Conservation (phyloP, 768 basidiomycete genomes). For the Leccinum arenicola region DNA sequence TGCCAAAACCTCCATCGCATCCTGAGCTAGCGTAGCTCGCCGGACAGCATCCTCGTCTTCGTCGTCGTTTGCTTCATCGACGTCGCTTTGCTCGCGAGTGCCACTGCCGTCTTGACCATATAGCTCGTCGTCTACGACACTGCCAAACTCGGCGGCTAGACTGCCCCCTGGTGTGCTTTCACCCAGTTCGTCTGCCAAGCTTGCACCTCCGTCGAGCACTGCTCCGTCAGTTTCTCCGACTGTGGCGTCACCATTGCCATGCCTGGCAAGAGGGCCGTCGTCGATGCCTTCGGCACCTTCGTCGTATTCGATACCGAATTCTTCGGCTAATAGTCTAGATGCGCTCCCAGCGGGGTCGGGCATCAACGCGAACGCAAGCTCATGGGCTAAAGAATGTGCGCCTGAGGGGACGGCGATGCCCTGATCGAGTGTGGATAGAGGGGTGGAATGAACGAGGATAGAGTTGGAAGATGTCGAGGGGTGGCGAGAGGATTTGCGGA, state of each 20-base stretch:
- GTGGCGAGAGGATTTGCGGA: conserved; percentile 31
- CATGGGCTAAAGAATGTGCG: conserved; percentile 75
- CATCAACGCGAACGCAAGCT: conserved; percentile 83
- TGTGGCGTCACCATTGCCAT: conserved; percentile 26
- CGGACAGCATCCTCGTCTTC: conserved; percentile 28
- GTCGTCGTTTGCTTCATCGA: conserved; percentile 20
- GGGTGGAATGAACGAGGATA: conserved; percentile 21
- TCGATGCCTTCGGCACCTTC: conserved; percentile 83
- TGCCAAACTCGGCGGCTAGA: conserved; percentile 26
- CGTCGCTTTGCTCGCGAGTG: conserved; percentile 11
- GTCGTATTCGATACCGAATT: conserved; percentile 88
- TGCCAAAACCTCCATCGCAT: conserved; percentile 71
- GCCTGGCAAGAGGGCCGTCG: conserved; percentile 24
- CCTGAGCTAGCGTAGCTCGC: conserved; percentile 34
- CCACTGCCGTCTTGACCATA: conserved; percentile 11
- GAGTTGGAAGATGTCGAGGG: conserved; percentile 21
- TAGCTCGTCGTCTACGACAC: conserved; percentile 18
- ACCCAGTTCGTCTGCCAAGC: conserved; percentile 45
- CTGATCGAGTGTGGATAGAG: conserved; percentile 34
- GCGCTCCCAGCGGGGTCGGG: conserved; percentile 73
- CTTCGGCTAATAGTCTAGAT: conserved; percentile 78
- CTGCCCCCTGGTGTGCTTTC: conserved; percentile 16
- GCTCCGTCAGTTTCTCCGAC: conserved; percentile 32
- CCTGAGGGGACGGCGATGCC: conserved; percentile 29
- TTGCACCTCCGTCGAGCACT: conserved; percentile 27